Conservation (phyloP, 2,329 filamentous ascomycete species). For the Leptographium procerum region DNA sequence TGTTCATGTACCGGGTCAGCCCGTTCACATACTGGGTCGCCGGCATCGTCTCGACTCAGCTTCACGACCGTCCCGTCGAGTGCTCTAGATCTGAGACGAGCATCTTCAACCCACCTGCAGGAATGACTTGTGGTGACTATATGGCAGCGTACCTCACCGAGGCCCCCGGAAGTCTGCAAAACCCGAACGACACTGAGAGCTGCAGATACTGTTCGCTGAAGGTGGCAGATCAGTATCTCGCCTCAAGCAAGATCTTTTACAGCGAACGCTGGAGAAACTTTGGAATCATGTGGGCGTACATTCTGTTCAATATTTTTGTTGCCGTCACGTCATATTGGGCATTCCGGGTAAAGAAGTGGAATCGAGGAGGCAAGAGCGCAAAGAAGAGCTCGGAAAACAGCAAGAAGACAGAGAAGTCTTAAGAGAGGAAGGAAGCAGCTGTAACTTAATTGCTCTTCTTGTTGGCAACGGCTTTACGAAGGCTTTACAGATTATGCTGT, state of each 20-base stretch:
- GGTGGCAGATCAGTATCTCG: conserved; percentile 50
- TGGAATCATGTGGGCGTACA: conserved; percentile 56
- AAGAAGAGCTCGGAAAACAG: background rate
- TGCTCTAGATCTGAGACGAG: conserved; percentile 48
- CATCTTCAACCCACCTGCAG: conserved; percentile 51
- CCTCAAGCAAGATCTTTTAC: conserved; percentile 34
- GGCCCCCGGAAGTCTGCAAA: conserved; percentile 47
- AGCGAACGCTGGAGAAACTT: conserved; percentile 56
- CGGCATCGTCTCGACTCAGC: conserved; percentile 55
- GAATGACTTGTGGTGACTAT: conserved; percentile 53
- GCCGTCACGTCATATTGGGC: conserved; percentile 53
- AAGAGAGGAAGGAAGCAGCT: background rate
- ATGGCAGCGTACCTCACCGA: conserved; percentile 41
- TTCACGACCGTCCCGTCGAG: conserved; percentile 40
- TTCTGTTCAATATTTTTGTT: conserved; percentile 49
- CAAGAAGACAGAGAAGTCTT: background rate
- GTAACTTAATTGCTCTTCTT: background rate
- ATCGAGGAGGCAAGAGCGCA: background rate
- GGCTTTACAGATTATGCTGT: too few relatives aligned
- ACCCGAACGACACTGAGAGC: conserved; percentile 39
- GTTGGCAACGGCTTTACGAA: too few relatives aligned
- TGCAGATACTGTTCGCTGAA: conserved; percentile 59
- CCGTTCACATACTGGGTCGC: conserved; percentile 60
- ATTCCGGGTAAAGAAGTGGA: conserved; percentile 38
- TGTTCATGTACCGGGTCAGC: conserved; percentile 61